phyloP scores from a whole-genome alignment of 495 filamentous ascomycete genomes.

The Penicillium flavigenum region DNA sequence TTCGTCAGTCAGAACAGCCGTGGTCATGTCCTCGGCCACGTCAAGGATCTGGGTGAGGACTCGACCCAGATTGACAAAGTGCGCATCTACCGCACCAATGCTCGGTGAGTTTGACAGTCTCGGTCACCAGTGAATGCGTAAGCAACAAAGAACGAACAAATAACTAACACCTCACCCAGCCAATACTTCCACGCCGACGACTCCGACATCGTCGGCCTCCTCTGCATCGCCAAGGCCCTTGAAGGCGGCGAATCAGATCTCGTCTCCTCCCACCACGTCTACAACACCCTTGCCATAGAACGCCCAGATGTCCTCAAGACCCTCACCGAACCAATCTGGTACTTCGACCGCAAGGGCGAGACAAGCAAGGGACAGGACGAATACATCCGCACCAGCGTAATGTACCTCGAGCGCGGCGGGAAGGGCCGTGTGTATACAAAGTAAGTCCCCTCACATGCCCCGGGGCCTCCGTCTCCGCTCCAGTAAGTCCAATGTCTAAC shows the following conservation, averaged over 20 bases:
- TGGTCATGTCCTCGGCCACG: slow-evolving; percentile 82
- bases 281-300: slow-evolving; percentile 71
- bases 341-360: slow-evolving; percentile 94
- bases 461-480: no score
- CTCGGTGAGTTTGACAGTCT: slow-evolving; percentile 49
- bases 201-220: slow-evolving; percentile 77
- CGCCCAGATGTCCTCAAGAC: slow-evolving; percentile 76
- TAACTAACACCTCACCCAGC: slow-evolving; percentile 10
- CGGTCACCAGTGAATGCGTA: neutral
- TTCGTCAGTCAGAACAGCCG: slow-evolving; percentile 77
- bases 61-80: slow-evolving; percentile 71
- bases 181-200: slow-evolving; percentile 82
- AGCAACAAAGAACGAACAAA: neutral
- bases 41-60: slow-evolving; percentile 82
- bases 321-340: slow-evolving; percentile 79
- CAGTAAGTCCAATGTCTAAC: neutral
- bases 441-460: slow-evolving; percentile 22
- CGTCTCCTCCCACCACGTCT: slow-evolving; percentile 76
- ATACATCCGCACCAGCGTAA: slow-evolving; percentile 69
- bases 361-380: slow-evolving; percentile 69
- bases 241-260: slow-evolving; percentile 87
- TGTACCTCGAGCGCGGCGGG: slow-evolving; percentile 65
- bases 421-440: slow-evolving; percentile 56
- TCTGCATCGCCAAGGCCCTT: slow-evolving; percentile 75
- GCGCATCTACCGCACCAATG: slow-evolving; percentile 81